Conservation (phyloP, 2,329 filamentous ascomycete genomes). For the Fusarium secorum region DNA sequence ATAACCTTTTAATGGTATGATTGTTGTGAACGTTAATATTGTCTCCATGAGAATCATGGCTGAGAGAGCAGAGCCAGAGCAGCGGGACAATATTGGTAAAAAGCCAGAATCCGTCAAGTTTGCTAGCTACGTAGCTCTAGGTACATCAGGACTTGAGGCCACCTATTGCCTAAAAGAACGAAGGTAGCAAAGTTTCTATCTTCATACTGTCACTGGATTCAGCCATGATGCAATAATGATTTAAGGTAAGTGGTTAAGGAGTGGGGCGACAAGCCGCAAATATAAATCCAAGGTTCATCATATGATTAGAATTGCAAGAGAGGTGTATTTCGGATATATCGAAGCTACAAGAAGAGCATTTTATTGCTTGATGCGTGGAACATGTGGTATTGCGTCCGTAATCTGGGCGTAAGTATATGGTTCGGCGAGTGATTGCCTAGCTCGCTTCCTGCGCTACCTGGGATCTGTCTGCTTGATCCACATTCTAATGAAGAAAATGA, state of each 20-base stretch:
- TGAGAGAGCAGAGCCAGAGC: background rate
- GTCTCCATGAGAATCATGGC: background rate
- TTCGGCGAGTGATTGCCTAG: too few species aligned
- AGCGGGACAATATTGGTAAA: background rate
- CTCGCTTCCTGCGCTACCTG: too few species aligned
- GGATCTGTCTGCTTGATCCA: too few species aligned
- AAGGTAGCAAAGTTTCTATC: background rate
- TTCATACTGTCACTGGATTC: background rate
- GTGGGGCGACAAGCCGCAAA: background rate
- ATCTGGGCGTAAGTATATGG: too few species aligned
- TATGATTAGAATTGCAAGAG: too few species aligned
- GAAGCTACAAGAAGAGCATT: too few species aligned
- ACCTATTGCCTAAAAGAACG: background rate
- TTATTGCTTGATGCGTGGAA: too few species aligned
- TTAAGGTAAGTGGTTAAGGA: background rate
- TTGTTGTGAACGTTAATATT: background rate
- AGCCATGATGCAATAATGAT: background rate
- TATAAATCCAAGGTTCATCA: too few species aligned
- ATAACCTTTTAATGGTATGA: background rate
- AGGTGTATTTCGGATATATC: too few species aligned
- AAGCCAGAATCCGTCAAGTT: background rate
- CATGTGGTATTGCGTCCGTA: too few species aligned
- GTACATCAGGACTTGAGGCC: background rate
- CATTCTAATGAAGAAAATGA: too few species aligned
- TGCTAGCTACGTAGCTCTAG: background rate